Conservation (phyloP, 1,139 yeast species). For the Wickerhamomyces sp. region DNA sequence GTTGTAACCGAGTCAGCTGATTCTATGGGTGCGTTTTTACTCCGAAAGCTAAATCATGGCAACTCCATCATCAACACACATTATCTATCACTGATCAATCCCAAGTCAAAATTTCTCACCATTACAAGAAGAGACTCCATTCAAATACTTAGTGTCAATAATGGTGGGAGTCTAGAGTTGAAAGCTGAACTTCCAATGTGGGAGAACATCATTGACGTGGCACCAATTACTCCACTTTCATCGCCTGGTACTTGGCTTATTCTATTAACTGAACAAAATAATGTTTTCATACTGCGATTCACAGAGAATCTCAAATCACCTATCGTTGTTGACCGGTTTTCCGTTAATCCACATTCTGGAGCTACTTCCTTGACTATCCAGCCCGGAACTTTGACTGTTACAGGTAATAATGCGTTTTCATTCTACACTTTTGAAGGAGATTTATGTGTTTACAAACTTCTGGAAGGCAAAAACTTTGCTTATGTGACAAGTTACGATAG, state of each 20-base stretch:
- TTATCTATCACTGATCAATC: constrained; percentile 6
- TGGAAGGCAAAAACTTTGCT: background rate
- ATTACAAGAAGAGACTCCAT: constrained; percentile 11
- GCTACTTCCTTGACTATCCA: constrained; percentile 5
- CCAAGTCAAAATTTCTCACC: constrained; percentile 6
- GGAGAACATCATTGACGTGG: constrained; percentile 14
- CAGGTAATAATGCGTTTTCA: constrained; percentile 7
- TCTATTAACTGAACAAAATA: constrained; percentile 13
- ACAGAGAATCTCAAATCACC: background rate
- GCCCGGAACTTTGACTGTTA: constrained; percentile 11
- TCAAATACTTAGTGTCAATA: constrained; percentile 6
- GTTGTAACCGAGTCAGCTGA: too few relatives aligned
- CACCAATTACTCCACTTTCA: constrained; percentile 9
- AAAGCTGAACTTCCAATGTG: constrained; percentile 9
- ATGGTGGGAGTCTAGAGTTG: constrained; percentile 1
- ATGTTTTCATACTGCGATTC: constrained; percentile 13
- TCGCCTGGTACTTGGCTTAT: constrained; percentile 12
- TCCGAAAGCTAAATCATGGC: constrained; percentile 8
- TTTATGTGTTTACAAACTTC: constrained; percentile 6
- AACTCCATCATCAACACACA: constrained; percentile 12
- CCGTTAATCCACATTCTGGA: constrained; percentile 3
- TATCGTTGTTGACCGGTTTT: constrained; percentile 9
- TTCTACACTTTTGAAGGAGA: constrained; percentile 16
- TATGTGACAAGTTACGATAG: constrained; percentile 4
- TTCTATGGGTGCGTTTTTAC: too few relatives aligned